phyloP scores from a whole-genome alignment of 23 red algal species.

The Gracilaria gracilis region DNA sequence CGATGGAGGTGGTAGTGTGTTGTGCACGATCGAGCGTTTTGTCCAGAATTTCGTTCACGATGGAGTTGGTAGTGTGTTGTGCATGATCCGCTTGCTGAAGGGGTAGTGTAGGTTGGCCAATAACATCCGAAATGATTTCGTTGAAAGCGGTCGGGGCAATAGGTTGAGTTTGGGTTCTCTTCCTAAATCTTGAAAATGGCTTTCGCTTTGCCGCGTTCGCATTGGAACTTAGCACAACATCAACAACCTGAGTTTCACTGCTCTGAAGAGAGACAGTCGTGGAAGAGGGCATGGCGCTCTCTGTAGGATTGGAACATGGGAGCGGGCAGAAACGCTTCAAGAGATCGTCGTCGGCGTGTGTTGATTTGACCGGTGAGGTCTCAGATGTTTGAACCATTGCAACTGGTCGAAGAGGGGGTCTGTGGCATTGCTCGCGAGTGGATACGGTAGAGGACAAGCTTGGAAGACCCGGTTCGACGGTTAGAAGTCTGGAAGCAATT shows the following conservation, averaged over 20 bases:
- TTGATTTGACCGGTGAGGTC: neutral
- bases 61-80: neutral
- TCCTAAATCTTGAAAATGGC: constrained; percentile 12
- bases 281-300: neutral
- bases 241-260: neutral
- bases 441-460: no score
- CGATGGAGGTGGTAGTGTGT: neutral
- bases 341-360: neutral
- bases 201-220: neutral
- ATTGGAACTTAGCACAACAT: neutral
- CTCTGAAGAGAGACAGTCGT: neutral
- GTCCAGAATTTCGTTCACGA: neutral
- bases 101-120: neutral
- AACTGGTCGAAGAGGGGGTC: neutral
- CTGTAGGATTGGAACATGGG: neutral
- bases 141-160: neutral
- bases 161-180: neutral
- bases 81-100: neutral
- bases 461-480: no score
- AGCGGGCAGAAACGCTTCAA: neutral
- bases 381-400: neutral
- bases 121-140: neutral
- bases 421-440: no score
- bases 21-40: neutral
- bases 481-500: no score